A percentile compares a stretch with the other conserved stretches of the same genome.
phyloP scores from a whole-genome alignment of 164 flowering plant species.

The Tetracentron sinense region DNA sequence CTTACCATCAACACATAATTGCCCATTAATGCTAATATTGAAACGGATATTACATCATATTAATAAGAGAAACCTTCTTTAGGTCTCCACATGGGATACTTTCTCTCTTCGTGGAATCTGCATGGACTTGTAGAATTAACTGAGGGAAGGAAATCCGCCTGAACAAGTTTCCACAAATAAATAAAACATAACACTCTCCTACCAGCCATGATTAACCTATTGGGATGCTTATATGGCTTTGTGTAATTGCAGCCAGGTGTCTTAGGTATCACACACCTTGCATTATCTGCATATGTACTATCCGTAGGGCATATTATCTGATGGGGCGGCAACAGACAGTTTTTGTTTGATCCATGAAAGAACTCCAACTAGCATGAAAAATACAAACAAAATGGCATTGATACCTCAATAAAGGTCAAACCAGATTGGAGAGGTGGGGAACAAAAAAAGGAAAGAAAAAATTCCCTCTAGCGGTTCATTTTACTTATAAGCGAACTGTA shows the following conservation, averaged over 20 bases:
- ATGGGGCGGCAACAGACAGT: no score
- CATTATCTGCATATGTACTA: no score
- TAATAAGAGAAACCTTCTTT: no score
- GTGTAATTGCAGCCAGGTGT: background rate
- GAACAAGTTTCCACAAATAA: background rate
- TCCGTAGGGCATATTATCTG: no score
- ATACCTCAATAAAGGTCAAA: background rate
- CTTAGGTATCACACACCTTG: background rate
- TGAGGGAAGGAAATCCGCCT: background rate
- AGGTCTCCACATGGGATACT: background rate
- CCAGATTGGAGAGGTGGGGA: background rate
- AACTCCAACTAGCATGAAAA: background rate
- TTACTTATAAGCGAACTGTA: background rate
- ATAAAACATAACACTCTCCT: background rate
- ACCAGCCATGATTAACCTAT: background rate
- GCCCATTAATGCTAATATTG: no score
- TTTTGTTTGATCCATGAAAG: background rate
- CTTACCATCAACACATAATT: no score
- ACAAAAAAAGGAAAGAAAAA: no score
- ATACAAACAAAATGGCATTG: background rate
- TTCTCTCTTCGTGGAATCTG: background rate
- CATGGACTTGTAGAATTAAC: no score
- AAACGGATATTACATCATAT: no score
- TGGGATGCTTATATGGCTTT: background rate
- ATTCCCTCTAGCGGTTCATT: background rate